These are phyloP conservation scores for Termitomyces sp. DNA, from an alignment of 768 basidiomycete species.

Conservation along the genomic window DNA sequence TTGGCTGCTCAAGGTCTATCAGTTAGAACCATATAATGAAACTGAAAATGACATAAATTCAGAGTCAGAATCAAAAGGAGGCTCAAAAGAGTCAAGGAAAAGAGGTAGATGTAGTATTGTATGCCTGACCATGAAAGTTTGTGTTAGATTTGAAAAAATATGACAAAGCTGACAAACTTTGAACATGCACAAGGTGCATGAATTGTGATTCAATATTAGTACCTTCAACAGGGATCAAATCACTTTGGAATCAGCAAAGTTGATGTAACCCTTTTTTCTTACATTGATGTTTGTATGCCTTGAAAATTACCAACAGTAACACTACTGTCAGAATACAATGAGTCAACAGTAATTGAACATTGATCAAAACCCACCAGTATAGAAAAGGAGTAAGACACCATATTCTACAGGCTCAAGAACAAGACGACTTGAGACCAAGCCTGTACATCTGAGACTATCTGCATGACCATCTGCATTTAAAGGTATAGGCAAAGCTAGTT, in stretches of 20 bases:
- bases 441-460: background rate
- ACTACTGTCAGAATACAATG: too few relatives aligned
- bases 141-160: background rate
- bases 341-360: background rate
- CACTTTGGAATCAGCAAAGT: background rate
- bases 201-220: background rate
- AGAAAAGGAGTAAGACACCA: background rate
- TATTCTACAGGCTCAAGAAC: background rate
- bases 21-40: background rate
- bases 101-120: background rate
- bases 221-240: too few relatives aligned
- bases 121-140: background rate
- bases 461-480: background rate
- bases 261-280: background rate
- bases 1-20: background rate
- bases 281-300: background rate
- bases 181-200: background rate
- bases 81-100: background rate
- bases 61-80: background rate
- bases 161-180: background rate
- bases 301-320: background rate
- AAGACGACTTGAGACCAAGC: background rate
- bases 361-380: background rate
- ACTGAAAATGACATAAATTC: background rate
- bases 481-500: background rate